Evolutionary conservation across 345 rosid species (phyloP).

Genomic region (Aquilaria yunnanensis): DNA sequence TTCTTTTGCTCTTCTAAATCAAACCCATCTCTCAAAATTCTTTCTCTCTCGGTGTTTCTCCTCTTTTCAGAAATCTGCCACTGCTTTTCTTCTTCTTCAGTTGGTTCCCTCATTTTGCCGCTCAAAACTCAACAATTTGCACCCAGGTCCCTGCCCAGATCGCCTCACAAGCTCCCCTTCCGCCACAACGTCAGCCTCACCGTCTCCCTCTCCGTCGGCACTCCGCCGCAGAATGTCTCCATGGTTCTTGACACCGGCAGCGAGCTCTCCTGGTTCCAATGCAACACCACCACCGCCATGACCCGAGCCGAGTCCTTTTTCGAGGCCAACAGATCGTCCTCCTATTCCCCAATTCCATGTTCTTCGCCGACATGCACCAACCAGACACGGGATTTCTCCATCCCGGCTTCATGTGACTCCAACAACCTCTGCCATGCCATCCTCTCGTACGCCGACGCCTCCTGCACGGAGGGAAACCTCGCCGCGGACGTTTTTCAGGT

Average conservation of each 20-base stretch:
- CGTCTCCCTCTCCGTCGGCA: constrained; percentile 67
- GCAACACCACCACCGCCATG: constrained; percentile 35
- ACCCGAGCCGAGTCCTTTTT: constrained; percentile 22
- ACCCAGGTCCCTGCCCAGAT: constrained; percentile 28
- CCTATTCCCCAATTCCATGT: constrained; percentile 62
- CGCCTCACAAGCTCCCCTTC: constrained; percentile 70
- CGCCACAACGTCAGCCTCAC: constrained; percentile 79
- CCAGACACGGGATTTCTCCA: constrained; percentile 63
- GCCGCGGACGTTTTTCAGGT: constrained; percentile 57
- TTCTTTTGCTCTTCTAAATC: background rate
- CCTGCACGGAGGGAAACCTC: constrained; percentile 83
- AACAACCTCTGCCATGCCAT: constrained; percentile 69
- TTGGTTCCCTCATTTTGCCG: constrained; percentile 43
- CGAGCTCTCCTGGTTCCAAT: constrained; percentile 91
- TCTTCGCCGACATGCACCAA: constrained; percentile 62
- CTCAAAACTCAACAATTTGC: constrained; percentile 45
- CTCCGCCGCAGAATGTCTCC: constrained; percentile 85
- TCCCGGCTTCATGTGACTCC: constrained; percentile 82
- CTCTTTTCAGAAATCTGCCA: background rate
- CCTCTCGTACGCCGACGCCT: constrained; percentile 78
- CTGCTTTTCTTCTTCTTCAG: constrained; percentile 18
- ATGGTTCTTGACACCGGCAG: constrained; percentile 93
- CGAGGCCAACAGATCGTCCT: constrained; percentile 55
- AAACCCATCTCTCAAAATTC: constrained; percentile 5
- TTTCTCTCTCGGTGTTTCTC: constrained; percentile 8